Base-by-base conservation (phyloP, 257 asterid genomes). In the Fraxinus excelsior region DNA sequence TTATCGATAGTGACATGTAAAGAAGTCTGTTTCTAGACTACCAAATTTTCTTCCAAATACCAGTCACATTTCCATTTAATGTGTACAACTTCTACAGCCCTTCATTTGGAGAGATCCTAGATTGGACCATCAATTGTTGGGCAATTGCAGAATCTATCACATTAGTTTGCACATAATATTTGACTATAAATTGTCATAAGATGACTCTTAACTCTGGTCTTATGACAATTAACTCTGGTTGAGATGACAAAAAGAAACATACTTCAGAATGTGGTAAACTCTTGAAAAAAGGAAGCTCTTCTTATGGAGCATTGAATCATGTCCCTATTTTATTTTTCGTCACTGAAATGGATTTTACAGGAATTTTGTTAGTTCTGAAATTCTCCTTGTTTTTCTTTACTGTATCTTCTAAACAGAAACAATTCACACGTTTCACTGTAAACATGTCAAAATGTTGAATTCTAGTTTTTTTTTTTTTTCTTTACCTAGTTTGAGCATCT, bases 401-500 rank as follows among this genome's bases (percentile, higher is more conserved):
- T 0, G 49, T 42, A 12, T 42, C 49, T 42, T 42, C 49, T 2
- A 10, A 42, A 42, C 49, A 42, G 14, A 42, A 42, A 42, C 49
- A 42, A 42, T 11, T 11, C 49, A 42, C 2, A 12, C 2, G 4
- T 11, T 42, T 42, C 49, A 2, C 16, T 9, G 49, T 14, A 40
- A 10, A 40, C 46, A 10, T 40, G 14, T 42, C 49, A 42, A 42
- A 42, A 42, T 42, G 49, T 42, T 42, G 49, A 42, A 42, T 42
- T 12, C 16, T 42, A 0, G 0, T 11, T 42, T 42, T 42, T 40
- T 0, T 11, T 42, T 42, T 42, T 40, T 0, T 11, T 11, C 49
- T 7, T 58, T 23, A 7, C 66, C 32, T 65, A 53, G 26, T 64
- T 29, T 65, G 67, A 72, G 78, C 79, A 72, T 73, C 40, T 37